Evolutionary conservation across 225 moss, liverwort and hornwort genomes (phyloP).

Genomic region (Asterella californica): DNA sequence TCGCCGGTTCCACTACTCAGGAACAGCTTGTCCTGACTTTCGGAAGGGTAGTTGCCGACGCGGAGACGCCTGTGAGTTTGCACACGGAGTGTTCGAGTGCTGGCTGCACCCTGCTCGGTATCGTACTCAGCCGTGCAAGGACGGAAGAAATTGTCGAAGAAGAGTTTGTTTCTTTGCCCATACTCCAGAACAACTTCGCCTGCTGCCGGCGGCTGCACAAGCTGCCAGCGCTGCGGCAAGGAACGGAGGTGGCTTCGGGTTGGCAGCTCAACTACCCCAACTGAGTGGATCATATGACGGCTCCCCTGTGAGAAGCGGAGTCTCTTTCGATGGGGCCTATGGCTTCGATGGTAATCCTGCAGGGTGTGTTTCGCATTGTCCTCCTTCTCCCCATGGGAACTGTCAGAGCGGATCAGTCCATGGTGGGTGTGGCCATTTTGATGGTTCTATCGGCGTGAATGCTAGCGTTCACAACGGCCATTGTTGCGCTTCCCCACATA

Average conservation of each 20-base stretch:
- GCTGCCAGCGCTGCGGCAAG: conserved; percentile 76
- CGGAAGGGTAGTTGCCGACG: conserved; percentile 92
- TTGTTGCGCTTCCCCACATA: conserved; percentile 68
- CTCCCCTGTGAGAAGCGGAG: conserved; percentile 51
- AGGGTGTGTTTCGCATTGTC: conserved; percentile 43
- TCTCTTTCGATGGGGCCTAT: conserved; percentile 69
- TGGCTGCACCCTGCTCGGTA: conserved; percentile 98
- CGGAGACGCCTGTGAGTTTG: conserved; percentile 98
- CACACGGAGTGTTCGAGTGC: conserved; percentile 97
- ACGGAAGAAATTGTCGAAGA: conserved; percentile 91
- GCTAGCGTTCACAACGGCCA: conserved; percentile 44
- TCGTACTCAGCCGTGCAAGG: conserved; percentile 95
- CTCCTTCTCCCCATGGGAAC: conserved; percentile 52
- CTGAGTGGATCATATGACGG: conserved; percentile 66
- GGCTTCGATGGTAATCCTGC: conserved; percentile 59
- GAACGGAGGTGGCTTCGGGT: conserved; percentile 33
- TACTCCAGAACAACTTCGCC: conserved; percentile 89
- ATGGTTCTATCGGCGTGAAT: conserved; percentile 20
- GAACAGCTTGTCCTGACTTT: conserved; percentile 96
- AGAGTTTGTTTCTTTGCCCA: conserved; percentile 98
- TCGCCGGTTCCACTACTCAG: conserved; percentile 94
- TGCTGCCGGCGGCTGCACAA: conserved; percentile 85
- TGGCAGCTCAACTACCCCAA: conserved; percentile 14
- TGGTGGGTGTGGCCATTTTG: conserved; percentile 30
- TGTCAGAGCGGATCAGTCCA: conserved; percentile 48